phyloP scores from a whole-genome alignment of 2,329 filamentous ascomycete species.

The Fusarium chaquense region DNA sequence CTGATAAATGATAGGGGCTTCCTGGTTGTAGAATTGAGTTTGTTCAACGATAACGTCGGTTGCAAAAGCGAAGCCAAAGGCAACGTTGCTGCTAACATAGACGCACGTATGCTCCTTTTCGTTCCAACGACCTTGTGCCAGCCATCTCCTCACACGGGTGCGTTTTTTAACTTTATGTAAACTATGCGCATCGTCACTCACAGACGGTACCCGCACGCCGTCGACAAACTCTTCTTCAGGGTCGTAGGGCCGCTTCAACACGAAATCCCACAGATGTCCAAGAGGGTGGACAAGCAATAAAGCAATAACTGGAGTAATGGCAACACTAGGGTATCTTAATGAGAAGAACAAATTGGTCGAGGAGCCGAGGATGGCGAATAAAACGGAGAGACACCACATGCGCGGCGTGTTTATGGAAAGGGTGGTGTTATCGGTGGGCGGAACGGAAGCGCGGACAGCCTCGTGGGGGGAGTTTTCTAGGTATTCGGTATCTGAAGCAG shows the following conservation, averaged over 20 bases:
- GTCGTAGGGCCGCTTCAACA: conserved; percentile 73
- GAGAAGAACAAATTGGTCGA: conserved; percentile 91
- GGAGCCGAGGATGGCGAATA: conserved; percentile 85
- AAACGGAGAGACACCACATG: conserved; percentile 85
- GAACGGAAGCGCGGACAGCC: conserved; percentile 83
- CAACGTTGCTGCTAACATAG: conserved; percentile 90
- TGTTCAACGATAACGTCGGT: conserved; percentile 93
- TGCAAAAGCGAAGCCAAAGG: conserved; percentile 89
- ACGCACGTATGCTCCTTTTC: conserved; percentile 91
- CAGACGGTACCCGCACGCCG: conserved; percentile 56
- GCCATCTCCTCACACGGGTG: conserved; percentile 73
- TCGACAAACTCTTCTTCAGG: conserved; percentile 62
- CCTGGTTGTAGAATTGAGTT: conserved; percentile 88
- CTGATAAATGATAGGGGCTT: conserved; percentile 81
- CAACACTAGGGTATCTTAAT: conserved; percentile 88
- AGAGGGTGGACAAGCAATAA: conserved; percentile 86
- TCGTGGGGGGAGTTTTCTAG: conserved; percentile 81
- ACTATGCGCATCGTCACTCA: conserved; percentile 35
- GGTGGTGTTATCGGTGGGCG: conserved; percentile 78
- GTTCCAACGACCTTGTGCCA: conserved; percentile 85
- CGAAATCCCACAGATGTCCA: conserved; percentile 81
- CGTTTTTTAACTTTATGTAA: conserved; percentile 46
- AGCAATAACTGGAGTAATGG: conserved; percentile 89
- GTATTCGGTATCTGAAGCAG: conserved; percentile 62
- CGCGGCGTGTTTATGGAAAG: conserved; percentile 89